A percentile compares a stretch with the other conserved stretches of the same genome.
Conservation (phyloP, 495 filamentous ascomycete species). For the Penicillium steckii region DNA sequence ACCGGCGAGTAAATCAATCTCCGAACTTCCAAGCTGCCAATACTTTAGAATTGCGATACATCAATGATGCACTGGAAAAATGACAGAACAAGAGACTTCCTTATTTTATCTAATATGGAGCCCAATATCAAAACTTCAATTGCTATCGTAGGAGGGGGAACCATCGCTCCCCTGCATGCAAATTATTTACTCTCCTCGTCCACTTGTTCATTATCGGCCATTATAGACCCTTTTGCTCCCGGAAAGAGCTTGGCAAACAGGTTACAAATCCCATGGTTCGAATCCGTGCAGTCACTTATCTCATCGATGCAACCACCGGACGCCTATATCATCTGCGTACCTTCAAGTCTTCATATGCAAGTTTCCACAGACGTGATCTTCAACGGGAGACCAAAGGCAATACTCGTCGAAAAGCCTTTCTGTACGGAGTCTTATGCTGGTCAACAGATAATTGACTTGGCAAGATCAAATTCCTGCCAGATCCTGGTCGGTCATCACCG, state of each 20-base stretch:
- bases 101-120: background rate
- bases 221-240: constrained; percentile 1
- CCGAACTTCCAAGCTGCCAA: background rate
- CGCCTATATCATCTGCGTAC: constrained; percentile 12
- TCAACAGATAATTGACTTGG: background rate
- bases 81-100: background rate
- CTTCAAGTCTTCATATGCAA: constrained; percentile 7
- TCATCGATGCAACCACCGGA: background rate
- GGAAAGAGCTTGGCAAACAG: background rate
- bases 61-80: background rate
- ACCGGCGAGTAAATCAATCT: background rate
- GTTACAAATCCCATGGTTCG: background rate
- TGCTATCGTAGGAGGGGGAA: constrained; percentile 4
- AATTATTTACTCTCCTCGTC: constrained; percentile 4
- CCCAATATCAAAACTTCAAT: background rate
- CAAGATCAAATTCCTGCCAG: constrained; percentile 2
- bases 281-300: background rate
- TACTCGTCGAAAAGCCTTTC: constrained; percentile 12
- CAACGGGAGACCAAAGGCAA: constrained; percentile 1
- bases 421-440: constrained; percentile 7
- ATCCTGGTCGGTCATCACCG: constrained; percentile 16
- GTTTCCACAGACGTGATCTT: constrained; percentile 4
- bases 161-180: constrained; percentile 4
- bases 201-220: constrained; percentile 1
- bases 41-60: no score